Base-by-base conservation (phyloP, 306 rosid genomes). In the Acacia confusa region DNA sequence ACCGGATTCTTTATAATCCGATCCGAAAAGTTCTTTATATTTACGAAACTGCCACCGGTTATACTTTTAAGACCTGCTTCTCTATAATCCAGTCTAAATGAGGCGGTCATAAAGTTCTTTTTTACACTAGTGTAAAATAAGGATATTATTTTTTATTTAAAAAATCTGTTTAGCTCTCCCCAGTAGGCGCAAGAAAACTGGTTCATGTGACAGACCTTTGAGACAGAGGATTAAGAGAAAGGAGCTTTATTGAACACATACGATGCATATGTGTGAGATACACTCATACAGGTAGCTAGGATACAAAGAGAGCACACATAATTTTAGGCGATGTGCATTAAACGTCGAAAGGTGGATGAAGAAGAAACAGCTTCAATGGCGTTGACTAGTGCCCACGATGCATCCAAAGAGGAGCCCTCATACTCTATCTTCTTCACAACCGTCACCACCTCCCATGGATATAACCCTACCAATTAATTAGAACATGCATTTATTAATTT, bases 381-480 rank as follows among this genome's bases (percentile, higher is more conserved):
- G 64, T 30, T 28, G 63, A 64, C 77, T 4, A 73, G 64, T 8
- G 77, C 19, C 77, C 77, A 73, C 2, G 64, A 53, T 19, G 77
- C 77, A 20, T 73, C 77, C 27, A 73, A 2, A 0, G 3, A 11
- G 1, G 77, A 48, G 1, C 22, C 64, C 11, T 32, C 14, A 16
- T 73, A 19, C 25, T 30, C 4, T 1, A 73, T 9, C 24, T 50
- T 4, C 6, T 73, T 9, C 61, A 48, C 76, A 9, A 72, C 77
- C 9, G 92, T 93, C 27, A 93, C 84, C 85, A 91, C 88, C 45
- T 88, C 89, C 90, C 79, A 85, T 0, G 94, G 96, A 81, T 91
- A 86, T 27, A 93, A 64, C 78, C 92, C 97, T 92, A 86, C 41
- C 40, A 50, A 20, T 0, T 1, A 68, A 48, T 48, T 14, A 48